These are phyloP conservation scores for Didymella arachidicola DNA, from an alignment of 2,329 filamentous ascomycete species.

Conservation along the genomic window DNA sequence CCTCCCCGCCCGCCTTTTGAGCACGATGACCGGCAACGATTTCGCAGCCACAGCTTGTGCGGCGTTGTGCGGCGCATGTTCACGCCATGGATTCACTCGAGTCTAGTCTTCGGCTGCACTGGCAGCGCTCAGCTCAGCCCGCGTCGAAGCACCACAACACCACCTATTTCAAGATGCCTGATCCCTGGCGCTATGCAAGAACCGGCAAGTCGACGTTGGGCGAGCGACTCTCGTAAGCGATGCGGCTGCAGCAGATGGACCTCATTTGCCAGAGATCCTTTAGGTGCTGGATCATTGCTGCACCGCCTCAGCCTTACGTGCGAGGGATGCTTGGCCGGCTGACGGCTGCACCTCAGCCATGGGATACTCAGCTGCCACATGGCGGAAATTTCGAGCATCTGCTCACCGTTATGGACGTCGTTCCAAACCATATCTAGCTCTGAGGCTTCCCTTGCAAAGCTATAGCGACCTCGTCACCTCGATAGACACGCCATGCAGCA, in stretches of 20 bases:
- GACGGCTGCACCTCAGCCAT: slow-evolving; percentile 29
- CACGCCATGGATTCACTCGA: slow-evolving; percentile 1
- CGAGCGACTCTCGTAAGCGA: slow-evolving; percentile 17
- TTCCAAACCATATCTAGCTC: background rate
- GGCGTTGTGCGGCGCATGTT: slow-evolving; percentile 14
- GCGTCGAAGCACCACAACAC: background rate
- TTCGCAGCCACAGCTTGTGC: slow-evolving; percentile 9
- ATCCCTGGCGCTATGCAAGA: slow-evolving; percentile 3
- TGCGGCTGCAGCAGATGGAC: slow-evolving; percentile 10
- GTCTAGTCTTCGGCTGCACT: slow-evolving; percentile 9
- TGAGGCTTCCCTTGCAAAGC: background rate
- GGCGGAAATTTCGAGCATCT: slow-evolving; percentile 6
- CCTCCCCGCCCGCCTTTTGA: background rate
- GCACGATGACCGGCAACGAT: slow-evolving; percentile 1
- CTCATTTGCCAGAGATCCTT: slow-evolving; percentile 13
- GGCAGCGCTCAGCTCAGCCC: slow-evolving; percentile 16
- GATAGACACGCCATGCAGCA: slow-evolving; percentile 3
- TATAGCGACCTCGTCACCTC: slow-evolving; percentile 5
- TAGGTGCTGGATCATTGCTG: slow-evolving; percentile 9
- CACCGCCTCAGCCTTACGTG: slow-evolving; percentile 27
- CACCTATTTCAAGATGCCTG: slow-evolving; percentile 11
- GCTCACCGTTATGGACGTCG: slow-evolving; percentile 11
- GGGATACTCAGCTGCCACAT: slow-evolving; percentile 25
- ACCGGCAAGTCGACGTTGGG: background rate
- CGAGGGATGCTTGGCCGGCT: slow-evolving; percentile 22